Base-by-base conservation (phyloP, 2,329 filamentous ascomycete genomes). In the Emmonsiellopsis sp. region DNA sequence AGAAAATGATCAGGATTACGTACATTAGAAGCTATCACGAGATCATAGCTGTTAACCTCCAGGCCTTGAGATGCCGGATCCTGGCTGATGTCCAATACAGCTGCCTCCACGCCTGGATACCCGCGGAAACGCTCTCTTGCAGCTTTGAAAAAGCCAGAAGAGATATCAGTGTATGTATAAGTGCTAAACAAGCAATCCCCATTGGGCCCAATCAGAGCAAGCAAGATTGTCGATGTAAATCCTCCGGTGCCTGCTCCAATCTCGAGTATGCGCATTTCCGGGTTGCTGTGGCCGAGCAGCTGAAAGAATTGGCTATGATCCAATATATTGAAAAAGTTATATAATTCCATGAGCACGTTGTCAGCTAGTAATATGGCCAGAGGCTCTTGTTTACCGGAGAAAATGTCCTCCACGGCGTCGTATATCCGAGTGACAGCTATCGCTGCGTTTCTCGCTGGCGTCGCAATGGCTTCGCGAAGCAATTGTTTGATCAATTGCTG, bases 161-260 rank as follows among this genome's bases (percentile, higher is more conserved):
- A 60, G 15, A 61, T 58, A 50, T 61, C 59, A 32, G 59, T 61
- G 44, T 56, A 63, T 2, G 50, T 54, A 48, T 61, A 62, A 9
- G 31, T 31, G 2, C 13, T 20, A 30, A 20, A 53, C 10, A 54
- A 50, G 7, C 16, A 35, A 5, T 44, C 44, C 9, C 41, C 53
- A 13, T 57, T 48, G 7, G 46, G n/a, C 9, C 30, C 45, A 13
- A 35, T 37, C 7, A 57, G 43, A 8, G 50, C 40, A 8, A 48
- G 8, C 0, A 60, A 20, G n/a, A 53, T 35, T 13, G 40, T 3
- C 15, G 45, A n/a, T 7, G 57, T 60, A 9, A 46, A 34, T 9
- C 53, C 54, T 13, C 58, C 58, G 1, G 57, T 59, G 2, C 59
- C 61, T 7, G 57, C 59, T 7, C 61, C 61, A 31, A 63, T 59